phyloP scores from a whole-genome alignment of 371 early-diverging fungal genomes.

The Mucor indicus region DNA sequence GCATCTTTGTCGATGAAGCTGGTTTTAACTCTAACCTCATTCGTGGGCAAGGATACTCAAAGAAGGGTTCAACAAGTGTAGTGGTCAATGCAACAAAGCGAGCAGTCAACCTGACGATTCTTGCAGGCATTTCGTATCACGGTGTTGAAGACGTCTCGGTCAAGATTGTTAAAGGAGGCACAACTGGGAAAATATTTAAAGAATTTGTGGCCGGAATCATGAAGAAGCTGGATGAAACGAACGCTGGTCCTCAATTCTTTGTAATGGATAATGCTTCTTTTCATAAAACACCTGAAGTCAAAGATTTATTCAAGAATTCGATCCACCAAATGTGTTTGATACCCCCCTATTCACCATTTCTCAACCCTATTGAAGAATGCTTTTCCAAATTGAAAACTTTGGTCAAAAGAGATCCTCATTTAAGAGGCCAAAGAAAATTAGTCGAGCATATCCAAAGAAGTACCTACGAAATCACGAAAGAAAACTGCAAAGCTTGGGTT shows the following conservation, averaged over 20 bases:
- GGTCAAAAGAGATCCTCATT: neutral
- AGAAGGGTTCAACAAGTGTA: neutral
- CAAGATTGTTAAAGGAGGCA: neutral
- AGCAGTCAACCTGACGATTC: neutral
- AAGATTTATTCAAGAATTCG: neutral
- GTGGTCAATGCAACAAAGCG: neutral
- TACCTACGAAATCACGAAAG: neutral
- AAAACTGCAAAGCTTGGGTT: constrained; percentile 1
- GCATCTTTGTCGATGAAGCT: constrained; percentile 9
- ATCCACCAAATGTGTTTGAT: neutral
- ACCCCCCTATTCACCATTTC: neutral
- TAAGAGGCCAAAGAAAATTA: neutral
- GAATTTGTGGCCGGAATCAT: neutral
- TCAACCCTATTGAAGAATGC: constrained; percentile 6
- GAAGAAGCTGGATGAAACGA: neutral
- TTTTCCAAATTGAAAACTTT: neutral
- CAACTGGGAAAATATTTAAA: neutral
- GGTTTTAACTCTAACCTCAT: constrained; percentile 1
- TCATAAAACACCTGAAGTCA: neutral
- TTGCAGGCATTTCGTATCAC: neutral
- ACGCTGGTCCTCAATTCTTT: neutral
- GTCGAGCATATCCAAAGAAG: neutral
- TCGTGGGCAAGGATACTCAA: neutral
- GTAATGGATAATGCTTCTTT: constrained; percentile 6
- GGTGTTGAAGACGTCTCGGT: constrained; percentile 1